Conservation (phyloP, 805 yeast species). For the Torulaspora franciscae region DNA sequence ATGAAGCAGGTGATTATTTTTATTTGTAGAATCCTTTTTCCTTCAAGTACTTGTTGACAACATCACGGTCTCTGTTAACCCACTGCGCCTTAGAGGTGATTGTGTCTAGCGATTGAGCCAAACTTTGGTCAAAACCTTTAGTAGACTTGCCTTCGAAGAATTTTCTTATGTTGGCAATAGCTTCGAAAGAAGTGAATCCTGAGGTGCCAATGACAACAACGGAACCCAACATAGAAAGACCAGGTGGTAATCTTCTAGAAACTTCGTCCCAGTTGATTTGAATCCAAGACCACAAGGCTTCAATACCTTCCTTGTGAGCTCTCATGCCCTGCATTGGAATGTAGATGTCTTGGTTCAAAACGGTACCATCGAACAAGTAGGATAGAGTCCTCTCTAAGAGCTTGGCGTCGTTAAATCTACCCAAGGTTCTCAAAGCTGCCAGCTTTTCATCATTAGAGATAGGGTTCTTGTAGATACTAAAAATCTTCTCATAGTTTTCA, state of each 20-base stretch:
- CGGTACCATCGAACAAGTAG: conserved; percentile 53
- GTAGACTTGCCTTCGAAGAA: conserved; percentile 53
- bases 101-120: conserved; percentile 61
- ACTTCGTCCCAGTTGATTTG: conserved; percentile 68
- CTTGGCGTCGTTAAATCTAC: conserved; percentile 51
- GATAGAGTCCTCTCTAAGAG: conserved; percentile 53
- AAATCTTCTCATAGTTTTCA: conserved; percentile 58
- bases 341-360: conserved; percentile 68
- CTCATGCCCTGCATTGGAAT: conserved; percentile 74
- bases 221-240: conserved; percentile 70
- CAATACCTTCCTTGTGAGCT: conserved; percentile 57
- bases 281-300: conserved; percentile 70
- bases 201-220: conserved; percentile 60
- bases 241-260: conserved; percentile 67
- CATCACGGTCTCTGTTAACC: conserved; percentile 52
- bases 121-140: conserved; percentile 58
- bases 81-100: conserved; percentile 53
- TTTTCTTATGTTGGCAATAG: conserved; percentile 45
- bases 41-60: conserved; percentile 47
- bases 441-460: conserved; percentile 58
- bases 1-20: neutral
- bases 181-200: conserved; percentile 54
- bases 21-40: conserved; percentile 31
- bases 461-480: conserved; percentile 56
- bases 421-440: conserved; percentile 65